phyloP scores from a whole-genome alignment of 257 asterid genomes.

The Solanum etuberosum region DNA sequence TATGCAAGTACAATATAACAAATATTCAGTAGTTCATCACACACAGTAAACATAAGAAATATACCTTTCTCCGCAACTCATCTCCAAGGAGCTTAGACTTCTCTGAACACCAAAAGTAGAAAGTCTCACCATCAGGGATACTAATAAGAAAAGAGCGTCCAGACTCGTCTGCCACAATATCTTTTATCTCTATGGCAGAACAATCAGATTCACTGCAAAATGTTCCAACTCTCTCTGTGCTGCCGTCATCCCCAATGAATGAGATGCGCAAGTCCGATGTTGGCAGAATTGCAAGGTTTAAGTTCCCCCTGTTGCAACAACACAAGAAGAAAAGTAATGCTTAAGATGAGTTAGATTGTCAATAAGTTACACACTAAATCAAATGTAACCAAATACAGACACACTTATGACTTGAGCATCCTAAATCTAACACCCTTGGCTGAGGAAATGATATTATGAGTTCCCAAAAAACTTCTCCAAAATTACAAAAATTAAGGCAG shows the following conservation, averaged over 20 bases:
- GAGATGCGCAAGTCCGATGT: slow-evolving; percentile 75
- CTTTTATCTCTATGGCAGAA: slow-evolving; percentile 41
- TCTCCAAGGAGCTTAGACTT: slow-evolving; percentile 63
- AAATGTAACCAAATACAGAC: neutral
- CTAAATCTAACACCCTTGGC: neutral
- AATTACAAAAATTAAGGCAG: neutral
- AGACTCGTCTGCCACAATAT: slow-evolving; percentile 58
- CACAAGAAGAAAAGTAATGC: neutral
- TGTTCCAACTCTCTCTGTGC: slow-evolving; percentile 55
- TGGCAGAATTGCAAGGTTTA: slow-evolving; percentile 76
- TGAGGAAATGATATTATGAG: neutral
- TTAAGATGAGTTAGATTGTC: neutral
- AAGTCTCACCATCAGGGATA: slow-evolving; percentile 24
- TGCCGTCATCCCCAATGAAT: slow-evolving; percentile 80
- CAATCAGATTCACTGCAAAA: slow-evolving; percentile 26
- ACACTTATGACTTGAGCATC: neutral
- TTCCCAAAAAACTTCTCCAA: neutral
- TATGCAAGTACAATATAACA: neutral
- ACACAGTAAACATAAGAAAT: neutral
- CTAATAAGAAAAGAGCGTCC: slow-evolving; percentile 70
- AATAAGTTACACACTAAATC: neutral
- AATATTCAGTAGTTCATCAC: neutral
- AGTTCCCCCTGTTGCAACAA: slow-evolving; percentile 35
- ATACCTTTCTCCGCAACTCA: slow-evolving; percentile 72
- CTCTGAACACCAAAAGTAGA: slow-evolving; percentile 76